These are phyloP conservation scores for Wickerhamomyces ciferrii DNA, from an alignment of 805 yeast species.

Conservation along the genomic window DNA sequence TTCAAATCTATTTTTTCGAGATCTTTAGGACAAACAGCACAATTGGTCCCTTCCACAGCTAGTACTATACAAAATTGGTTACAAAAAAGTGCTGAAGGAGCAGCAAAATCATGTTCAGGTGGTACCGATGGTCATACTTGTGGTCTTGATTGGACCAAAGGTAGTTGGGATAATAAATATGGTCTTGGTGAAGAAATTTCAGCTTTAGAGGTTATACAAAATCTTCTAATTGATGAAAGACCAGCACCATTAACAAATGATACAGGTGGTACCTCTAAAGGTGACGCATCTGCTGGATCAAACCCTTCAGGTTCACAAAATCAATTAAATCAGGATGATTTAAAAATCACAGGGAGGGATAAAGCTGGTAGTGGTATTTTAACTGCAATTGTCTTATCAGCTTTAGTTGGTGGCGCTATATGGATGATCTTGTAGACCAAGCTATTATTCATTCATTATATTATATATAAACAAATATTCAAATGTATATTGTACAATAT, in stretches of 20 bases:
- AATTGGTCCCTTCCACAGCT: constrained; percentile 44
- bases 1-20: constrained; percentile 69
- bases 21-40: constrained; percentile 52
- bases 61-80: constrained; percentile 37
- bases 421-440: constrained; percentile 65
- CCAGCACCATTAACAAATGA: constrained; percentile 49
- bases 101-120: constrained; percentile 68
- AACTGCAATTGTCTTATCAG: constrained; percentile 67
- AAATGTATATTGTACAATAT: too few relatives aligned
- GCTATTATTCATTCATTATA: too few relatives aligned
- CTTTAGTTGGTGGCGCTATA: constrained; percentile 57
- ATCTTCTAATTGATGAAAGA: constrained; percentile 35
- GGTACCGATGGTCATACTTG: constrained; percentile 75
- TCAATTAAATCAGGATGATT: constrained; percentile 24
- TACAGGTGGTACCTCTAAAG: constrained; percentile 50
- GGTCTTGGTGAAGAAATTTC: constrained; percentile 81
- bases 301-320: constrained; percentile 34
- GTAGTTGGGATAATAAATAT: constrained; percentile 56
- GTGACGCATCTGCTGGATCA: constrained; percentile 50
- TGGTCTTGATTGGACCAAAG: constrained; percentile 59
- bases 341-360: constrained; percentile 55
- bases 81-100: constrained; percentile 53
- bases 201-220: constrained; percentile 61
- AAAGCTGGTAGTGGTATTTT: constrained; percentile 87
- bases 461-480: too few relatives aligned